Evolutionary conservation across 2,329 filamentous ascomycete genomes (phyloP).

Genomic region (Chrysoporthe deuterocubensis): DNA sequence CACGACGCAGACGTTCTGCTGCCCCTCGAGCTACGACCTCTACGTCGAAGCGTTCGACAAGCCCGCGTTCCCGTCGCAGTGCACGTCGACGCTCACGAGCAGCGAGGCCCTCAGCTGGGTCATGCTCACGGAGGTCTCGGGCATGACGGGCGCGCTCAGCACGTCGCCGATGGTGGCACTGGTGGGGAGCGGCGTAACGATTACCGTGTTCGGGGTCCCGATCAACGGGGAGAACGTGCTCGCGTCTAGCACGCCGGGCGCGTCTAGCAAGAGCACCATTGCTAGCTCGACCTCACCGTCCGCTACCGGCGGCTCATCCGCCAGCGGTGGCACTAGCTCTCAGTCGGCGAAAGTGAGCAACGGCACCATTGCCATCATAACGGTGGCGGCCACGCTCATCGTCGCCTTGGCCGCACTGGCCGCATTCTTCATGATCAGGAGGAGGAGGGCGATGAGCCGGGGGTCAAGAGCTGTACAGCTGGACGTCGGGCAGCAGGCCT

Average conservation of each 20-base stretch:
- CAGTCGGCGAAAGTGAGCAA: too few species aligned
- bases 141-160: neutral
- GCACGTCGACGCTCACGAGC: slow-evolving; percentile 15
- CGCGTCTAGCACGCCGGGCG: slow-evolving; percentile 6
- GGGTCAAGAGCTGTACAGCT: too few species aligned
- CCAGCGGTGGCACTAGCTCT: too few species aligned
- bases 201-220: slow-evolving; percentile 10
- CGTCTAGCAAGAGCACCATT: neutral
- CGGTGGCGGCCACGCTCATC: too few species aligned
- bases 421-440: too few species aligned
- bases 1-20: slow-evolving; percentile 20
- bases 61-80: slow-evolving; percentile 18
- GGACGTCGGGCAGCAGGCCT: too few species aligned
- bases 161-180: neutral
- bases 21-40: slow-evolving; percentile 19
- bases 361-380: too few species aligned
- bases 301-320: too few species aligned
- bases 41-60: slow-evolving; percentile 11
- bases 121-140: neutral
- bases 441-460: too few species aligned
- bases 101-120: neutral
- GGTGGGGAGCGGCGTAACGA: neutral
- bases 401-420: too few species aligned
- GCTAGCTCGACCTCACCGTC: slow-evolving; percentile 12
- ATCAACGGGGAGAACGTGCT: slow-evolving; percentile 18